Evolutionary conservation across 805 yeast species (phyloP), one percentile per base, ranked within the genome.

Genomic region (Candida morakotiae): DNA sequence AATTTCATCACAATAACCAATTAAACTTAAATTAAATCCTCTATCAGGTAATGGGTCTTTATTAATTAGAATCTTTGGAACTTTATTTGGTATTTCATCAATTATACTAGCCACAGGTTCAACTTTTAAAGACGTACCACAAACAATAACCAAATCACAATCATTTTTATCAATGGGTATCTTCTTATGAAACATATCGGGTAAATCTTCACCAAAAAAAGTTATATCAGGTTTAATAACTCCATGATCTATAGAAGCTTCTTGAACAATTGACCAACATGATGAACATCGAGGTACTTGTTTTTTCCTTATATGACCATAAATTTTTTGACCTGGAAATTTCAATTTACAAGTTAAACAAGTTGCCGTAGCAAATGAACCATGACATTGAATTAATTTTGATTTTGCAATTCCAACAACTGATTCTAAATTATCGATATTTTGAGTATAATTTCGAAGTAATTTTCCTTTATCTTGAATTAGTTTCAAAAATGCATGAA

Each of bases 171-270:
- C 96, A 2, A 69, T 41, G 10, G 42, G 43, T 24, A 66, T 55
- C 24, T 43, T 42, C 31, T 53, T 53, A 43, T 67, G 68, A 44
- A 57, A 68, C 17, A 51, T 40, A n/a, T 38, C 47, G 13, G 82
- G 82, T 6, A 87, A 75, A 5, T 84, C 75, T 37, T 78, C 76
- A 1, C 95, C 95, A 32, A 88, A 87, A 21, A 82, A 75, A 30
- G 91, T 95, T 43, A 93, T 88, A 55, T 87, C 95, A 1, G 95
- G 95, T 53, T 88, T 88, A 87, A 65, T 84, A 71, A 67, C 89
- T 11, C 65, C 62, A 38, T 48, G 55, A 33, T 56, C 53, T 34
- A 60, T 41, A 5, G 53, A 36, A 31, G 44, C 48, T 8, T 43
- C 37, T 31, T 57, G 38, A 26, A 34, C 19, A 20, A 18, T 22